Evolutionary conservation across 352 stramenopile genomes (phyloP).

Genomic region (Stephanocyclus meneghinianus): DNA sequence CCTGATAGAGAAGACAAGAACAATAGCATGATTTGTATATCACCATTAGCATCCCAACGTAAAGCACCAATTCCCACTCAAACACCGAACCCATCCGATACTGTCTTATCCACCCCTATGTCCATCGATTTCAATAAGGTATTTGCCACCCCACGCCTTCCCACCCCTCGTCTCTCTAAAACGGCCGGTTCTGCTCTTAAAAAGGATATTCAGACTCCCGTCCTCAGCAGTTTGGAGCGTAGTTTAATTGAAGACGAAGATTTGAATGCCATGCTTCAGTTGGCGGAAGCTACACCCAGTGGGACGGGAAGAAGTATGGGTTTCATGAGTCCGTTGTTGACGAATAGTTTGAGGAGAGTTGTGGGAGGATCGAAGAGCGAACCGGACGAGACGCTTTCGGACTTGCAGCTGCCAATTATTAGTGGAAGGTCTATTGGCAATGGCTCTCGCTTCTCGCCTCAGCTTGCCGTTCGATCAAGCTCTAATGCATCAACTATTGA

Average conservation of each 20-base stretch:
- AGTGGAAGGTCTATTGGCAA: constrained; percentile 34
- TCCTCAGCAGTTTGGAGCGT: constrained; percentile 66
- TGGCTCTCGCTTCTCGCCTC: constrained; percentile 40
- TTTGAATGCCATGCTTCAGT: constrained; percentile 74
- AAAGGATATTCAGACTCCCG: constrained; percentile 34
- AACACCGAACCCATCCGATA: neutral
- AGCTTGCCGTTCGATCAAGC: constrained; percentile 59
- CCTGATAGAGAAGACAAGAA: constrained; percentile 24
- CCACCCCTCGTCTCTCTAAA: constrained; percentile 13
- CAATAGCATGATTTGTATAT: constrained; percentile 81
- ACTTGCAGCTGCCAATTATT: constrained; percentile 76
- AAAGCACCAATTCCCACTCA: constrained; percentile 11
- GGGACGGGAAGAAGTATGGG: constrained; percentile 31
- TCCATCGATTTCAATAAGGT: constrained; percentile 76
- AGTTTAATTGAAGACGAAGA: constrained; percentile 81
- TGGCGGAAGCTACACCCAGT: constrained; percentile 54
- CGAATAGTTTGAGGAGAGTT: constrained; percentile 37
- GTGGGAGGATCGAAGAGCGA: neutral
- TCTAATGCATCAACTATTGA: constrained; percentile 26
- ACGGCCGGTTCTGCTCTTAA: neutral
- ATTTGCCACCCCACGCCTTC: constrained; percentile 63
- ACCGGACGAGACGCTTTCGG: constrained; percentile 18
- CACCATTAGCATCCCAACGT: constrained; percentile 65
- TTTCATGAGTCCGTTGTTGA: constrained; percentile 50
- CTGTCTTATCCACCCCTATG: constrained; percentile 39